phyloP scores from a whole-genome alignment of 2,329 filamentous ascomycete species.

The Fusarium tuaranense region DNA sequence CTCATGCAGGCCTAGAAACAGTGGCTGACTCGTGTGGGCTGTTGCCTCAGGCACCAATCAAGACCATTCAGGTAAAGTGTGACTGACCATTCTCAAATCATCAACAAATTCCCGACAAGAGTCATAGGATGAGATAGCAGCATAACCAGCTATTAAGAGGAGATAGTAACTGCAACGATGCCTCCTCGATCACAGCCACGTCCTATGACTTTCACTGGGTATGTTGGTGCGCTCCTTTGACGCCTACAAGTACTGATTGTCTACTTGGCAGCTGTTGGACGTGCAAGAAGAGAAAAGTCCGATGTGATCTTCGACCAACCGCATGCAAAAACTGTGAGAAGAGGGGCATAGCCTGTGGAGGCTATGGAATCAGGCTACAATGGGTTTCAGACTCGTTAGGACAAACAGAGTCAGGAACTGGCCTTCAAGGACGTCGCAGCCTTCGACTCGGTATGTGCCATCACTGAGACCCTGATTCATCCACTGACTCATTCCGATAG shows the following conservation, averaged over 20 bases:
- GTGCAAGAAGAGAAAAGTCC: slow-evolving; percentile 27
- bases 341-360: not conserved
- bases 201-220: slow-evolving; percentile 1
- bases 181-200: not conserved
- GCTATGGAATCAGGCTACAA: not conserved
- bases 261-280: slow-evolving; percentile 22
- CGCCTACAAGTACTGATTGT: not conserved
- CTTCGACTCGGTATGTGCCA: not conserved
- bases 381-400: not conserved
- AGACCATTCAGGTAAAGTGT: not conserved
- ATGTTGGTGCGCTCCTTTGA: not conserved
- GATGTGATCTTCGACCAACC: slow-evolving; percentile 21
- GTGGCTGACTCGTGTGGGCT: not conserved
- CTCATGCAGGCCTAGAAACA: not conserved
- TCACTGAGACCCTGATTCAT: not conserved
- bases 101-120: not conserved
- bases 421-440: not conserved
- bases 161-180: not conserved
- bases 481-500: not conserved
- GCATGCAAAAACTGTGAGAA: slow-evolving; percentile 28
- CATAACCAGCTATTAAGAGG: not conserved
- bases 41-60: not conserved
- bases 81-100: not conserved
- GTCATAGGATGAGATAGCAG: not conserved
- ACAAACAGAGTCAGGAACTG: not conserved